Percentiles rank a stretch among this genome's conserved stretches.
Evolutionary conservation across 257 asterid genomes (phyloP).

Genomic region (Gardenia jasminoides): DNA sequence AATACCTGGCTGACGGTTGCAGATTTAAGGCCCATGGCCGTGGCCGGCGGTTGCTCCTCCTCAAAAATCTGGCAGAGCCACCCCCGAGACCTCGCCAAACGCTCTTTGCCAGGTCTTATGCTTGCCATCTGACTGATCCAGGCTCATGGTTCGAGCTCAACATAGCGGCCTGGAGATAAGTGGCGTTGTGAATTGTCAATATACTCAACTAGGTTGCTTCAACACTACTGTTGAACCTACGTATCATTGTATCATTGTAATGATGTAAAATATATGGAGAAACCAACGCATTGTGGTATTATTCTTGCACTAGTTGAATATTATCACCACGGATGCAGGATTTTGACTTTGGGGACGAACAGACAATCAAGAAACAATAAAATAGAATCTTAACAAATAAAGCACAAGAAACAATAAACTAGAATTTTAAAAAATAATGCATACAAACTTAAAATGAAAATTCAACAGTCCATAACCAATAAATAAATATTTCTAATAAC

Average conservation of each 20-base stretch:
- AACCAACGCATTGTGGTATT: neutral
- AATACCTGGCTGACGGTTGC: constrained; percentile 89
- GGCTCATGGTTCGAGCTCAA: neutral
- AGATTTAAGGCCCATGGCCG: constrained; percentile 45
- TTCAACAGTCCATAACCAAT: no score
- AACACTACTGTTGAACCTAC: neutral
- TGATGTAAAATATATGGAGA: neutral
- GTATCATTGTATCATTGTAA: neutral
- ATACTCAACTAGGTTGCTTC: neutral
- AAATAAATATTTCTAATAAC: no score
- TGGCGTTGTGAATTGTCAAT: neutral
- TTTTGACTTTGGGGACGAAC: no score
- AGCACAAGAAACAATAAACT: no score
- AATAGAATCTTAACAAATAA: no score
- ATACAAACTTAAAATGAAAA: no score
- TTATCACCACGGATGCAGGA: no score
- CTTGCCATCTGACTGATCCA: constrained; percentile 58
- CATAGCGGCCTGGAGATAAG: neutral
- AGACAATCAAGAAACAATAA: no score
- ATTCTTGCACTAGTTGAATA: neutral
- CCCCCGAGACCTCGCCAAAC: constrained; percentile 61
- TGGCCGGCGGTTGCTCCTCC: constrained; percentile 18
- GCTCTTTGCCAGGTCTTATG: constrained; percentile 78
- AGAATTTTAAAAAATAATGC: no score
- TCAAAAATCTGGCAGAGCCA: constrained; percentile 92